These are phyloP conservation scores for Abrus precatorius DNA, from an alignment of 306 rosid species.

Conservation along the genomic window DNA sequence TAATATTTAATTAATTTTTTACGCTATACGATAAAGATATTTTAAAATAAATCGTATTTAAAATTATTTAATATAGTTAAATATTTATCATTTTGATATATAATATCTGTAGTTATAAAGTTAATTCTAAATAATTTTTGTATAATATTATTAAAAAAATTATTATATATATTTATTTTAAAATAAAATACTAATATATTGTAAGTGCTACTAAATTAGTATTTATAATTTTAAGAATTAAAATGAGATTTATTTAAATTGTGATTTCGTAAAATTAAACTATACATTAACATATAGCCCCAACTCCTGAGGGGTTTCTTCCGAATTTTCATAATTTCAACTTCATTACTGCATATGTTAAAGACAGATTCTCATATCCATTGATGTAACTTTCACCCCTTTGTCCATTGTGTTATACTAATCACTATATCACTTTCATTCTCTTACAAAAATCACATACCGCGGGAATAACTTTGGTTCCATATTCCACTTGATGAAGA, in stretches of 20 bases:
- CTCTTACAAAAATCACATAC: slow-evolving; percentile 24
- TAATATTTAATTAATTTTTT: no score
- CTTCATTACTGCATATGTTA: neutral
- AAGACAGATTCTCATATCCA: slow-evolving; percentile 29
- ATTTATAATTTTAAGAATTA: neutral
- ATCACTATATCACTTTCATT: slow-evolving; percentile 38
- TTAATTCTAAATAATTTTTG: no score
- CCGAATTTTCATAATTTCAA: neutral
- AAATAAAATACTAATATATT: no score
- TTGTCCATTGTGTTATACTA: slow-evolving; percentile 38
- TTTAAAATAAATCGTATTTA: no score
- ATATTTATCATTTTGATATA: no score
- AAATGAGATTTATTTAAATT: neutral
- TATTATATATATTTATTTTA: no score
- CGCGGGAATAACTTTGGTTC: slow-evolving; percentile 26
- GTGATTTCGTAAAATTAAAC: neutral
- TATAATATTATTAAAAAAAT: no score
- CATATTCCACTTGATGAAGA: slow-evolving; percentile 44
- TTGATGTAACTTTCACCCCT: slow-evolving; percentile 28
- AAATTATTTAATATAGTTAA: no score
- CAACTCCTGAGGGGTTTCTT: neutral
- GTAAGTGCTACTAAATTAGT: no score
- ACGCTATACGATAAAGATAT: no score
- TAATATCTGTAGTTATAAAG: no score
- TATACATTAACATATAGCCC: neutral